Base-by-base conservation (phyloP, 2,329 filamentous ascomycete species). In the Chaetomium sp. region DNA sequence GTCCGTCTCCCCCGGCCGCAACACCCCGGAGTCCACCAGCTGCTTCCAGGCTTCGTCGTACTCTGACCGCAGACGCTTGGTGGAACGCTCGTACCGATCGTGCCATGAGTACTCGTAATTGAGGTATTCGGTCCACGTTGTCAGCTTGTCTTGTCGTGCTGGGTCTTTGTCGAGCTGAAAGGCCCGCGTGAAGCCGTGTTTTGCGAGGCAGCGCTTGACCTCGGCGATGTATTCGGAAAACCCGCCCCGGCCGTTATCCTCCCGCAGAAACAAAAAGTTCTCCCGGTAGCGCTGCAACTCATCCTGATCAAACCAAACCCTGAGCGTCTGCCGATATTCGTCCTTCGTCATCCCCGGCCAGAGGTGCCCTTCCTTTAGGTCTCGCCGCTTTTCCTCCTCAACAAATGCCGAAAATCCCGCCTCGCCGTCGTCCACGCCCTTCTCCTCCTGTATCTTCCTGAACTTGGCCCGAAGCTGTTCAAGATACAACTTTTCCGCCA, bases 121-220 rank as follows among this genome's bases (percentile, higher is more conserved):
- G 34, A 73, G 64, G 58, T 69, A 73, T 59, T 74, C 72, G 51
- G 74, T 70, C 71, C 71, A 74, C 6, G 67, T 71, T 42, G 69
- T 66, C 35, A 72, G 50, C 42, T 64, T 58, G 52, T 71, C 66
- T 56, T 74, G 68, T 1, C 62, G 54, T 48, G 54, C 51, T 2
- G 58, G 61, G 52, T 70, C 65, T 45, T 67, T 38, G 50, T 67
- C 52, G 12, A 73, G 62, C 44, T 68, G 42, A 48, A 71, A 70
- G 11, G 58, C 44, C 40, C 57, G 63, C 0, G 55, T 62, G 36
- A 72, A 68, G 46, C 54, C 62, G 53, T 73, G 66, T 6, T 57
- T 49, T 12, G 54, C 53, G 0, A 72, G 65, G 11, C 65, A 65
- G 19, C 57, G 55, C 59, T 68, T 64, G 2, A 66, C 60, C 40